phyloP scores from a whole-genome alignment of 257 asterid species.

The Scutellaria galericulata region DNA sequence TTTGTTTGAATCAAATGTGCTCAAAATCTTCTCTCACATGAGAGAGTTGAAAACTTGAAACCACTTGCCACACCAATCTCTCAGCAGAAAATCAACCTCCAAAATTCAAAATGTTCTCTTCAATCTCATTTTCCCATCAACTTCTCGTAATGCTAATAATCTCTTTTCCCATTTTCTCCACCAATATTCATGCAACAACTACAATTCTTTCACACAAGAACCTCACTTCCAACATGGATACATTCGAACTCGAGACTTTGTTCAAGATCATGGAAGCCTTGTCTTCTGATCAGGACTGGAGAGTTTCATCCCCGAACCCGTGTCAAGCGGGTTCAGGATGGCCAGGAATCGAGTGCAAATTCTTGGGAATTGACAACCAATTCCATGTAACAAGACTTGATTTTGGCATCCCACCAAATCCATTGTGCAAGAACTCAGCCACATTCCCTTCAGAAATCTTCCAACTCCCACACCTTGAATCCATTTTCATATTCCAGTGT shows the following conservation, averaged over 20 bases:
- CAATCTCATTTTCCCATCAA: constrained; percentile 43
- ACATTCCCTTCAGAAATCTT: constrained; percentile 73
- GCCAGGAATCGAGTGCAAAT: constrained; percentile 77
- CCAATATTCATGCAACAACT: constrained; percentile 29
- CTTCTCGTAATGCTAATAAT: constrained; percentile 38
- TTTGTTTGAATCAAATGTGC: constrained; percentile 27
- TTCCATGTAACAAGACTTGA: constrained; percentile 74
- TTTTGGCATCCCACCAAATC: constrained; percentile 75
- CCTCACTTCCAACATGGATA: constrained; percentile 50
- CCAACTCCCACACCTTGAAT: constrained; percentile 65
- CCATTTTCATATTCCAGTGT: constrained; percentile 74
- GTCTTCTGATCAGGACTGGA: constrained; percentile 67
- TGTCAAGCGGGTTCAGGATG: constrained; percentile 71
- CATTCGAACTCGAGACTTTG: constrained; percentile 60
- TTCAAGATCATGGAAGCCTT: constrained; percentile 75
- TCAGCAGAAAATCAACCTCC: not conserved
- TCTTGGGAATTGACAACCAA: constrained; percentile 32
- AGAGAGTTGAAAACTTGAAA: not conserved
- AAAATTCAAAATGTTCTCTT: constrained; percentile 45
- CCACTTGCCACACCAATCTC: constrained; percentile 4
- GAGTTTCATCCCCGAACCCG: constrained; percentile 70
- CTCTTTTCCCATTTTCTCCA: constrained; percentile 37
- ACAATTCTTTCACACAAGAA: constrained; percentile 24
- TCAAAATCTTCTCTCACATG: constrained; percentile 16
- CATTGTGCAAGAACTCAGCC: constrained; percentile 71